These are phyloP conservation scores for Pachyrhizus erosus DNA, from an alignment of 306 rosid genomes.

Conservation along the genomic window DNA sequence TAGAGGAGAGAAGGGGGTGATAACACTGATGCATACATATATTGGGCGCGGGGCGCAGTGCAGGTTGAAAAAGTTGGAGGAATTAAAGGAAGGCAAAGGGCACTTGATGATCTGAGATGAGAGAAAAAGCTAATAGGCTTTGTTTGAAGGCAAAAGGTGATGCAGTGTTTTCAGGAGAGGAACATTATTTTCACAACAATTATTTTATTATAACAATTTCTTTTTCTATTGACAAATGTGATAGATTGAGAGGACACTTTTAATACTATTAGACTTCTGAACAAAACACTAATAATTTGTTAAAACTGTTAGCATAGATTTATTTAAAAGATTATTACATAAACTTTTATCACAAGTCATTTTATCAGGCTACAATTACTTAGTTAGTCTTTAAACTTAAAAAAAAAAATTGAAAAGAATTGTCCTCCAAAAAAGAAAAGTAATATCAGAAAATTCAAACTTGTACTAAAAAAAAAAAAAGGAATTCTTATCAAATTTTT, in stretches of 20 bases:
- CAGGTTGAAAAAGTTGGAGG: constrained; percentile 25
- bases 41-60: background rate
- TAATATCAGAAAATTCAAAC: no score
- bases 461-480: no score
- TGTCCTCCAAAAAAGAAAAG: no score
- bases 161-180: constrained; percentile 47
- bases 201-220: background rate
- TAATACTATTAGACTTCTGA: background rate
- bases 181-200: background rate
- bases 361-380: no score
- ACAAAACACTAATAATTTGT: no score
- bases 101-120: constrained; percentile 24
- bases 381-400: no score
- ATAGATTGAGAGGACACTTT: background rate
- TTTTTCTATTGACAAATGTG: background rate
- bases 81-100: constrained; percentile 29
- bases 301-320: no score
- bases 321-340: no score
- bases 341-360: no score
- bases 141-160: constrained; percentile 53
- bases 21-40: constrained; percentile 28
- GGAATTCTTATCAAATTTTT: no score
- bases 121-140: constrained; percentile 56
- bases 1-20: background rate
- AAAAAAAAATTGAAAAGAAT: no score